phyloP scores from a whole-genome alignment of 139 green algal species.

The Astrephomene gubernaculifera region DNA sequence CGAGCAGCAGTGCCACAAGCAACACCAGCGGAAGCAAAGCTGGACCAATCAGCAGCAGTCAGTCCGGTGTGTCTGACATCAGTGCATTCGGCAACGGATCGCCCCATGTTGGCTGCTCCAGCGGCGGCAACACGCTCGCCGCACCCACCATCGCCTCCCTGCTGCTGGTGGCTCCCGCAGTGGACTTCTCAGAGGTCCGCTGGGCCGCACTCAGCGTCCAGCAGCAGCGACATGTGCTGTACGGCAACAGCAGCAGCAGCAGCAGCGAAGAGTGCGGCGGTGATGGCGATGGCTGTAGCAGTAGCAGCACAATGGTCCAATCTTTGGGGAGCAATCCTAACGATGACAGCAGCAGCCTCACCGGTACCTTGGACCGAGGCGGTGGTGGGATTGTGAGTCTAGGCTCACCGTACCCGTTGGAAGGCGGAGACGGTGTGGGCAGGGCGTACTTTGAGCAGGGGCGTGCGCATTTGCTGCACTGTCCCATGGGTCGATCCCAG shows the following conservation, averaged over 20 bases:
- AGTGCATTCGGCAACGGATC: background rate
- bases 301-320: too few species aligned
- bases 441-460: slow-evolving; percentile 16
- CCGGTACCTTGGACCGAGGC: too few species aligned
- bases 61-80: too few species aligned
- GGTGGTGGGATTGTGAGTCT: background rate
- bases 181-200: slow-evolving; percentile 15
- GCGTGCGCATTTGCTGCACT: slow-evolving; percentile 17
- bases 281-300: too few species aligned
- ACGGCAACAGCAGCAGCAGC: too few species aligned
- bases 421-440: background rate
- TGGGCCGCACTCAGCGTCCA: background rate
- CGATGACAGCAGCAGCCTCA: too few species aligned
- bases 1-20: background rate
- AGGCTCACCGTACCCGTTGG: background rate
- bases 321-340: too few species aligned
- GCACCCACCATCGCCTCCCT: slow-evolving; percentile 2
- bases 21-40: background rate
- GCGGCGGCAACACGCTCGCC: background rate
- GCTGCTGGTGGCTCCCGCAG: slow-evolving; percentile 31
- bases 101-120: too few species aligned
- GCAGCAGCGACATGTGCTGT: background rate
- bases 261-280: too few species aligned
- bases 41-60: too few species aligned
- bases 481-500: background rate